Conservation (phyloP, 805 yeast species). For the Yarrowia sp. region DNA sequence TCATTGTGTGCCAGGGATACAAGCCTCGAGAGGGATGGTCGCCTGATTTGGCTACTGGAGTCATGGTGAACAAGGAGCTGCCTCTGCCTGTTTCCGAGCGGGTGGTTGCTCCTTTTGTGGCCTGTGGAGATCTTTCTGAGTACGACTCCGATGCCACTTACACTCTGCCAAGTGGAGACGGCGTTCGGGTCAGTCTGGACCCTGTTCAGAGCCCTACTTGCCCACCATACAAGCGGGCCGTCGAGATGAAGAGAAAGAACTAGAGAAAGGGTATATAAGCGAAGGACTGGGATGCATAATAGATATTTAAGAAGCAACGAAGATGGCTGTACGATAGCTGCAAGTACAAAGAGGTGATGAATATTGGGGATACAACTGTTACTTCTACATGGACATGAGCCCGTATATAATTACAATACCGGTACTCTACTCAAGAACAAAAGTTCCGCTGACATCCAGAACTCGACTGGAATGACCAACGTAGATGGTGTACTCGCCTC, state of each 20-base stretch:
- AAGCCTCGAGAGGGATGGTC: slow-evolving; percentile 84
- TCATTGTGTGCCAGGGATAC: slow-evolving; percentile 89
- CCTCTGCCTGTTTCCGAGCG: slow-evolving; percentile 61
- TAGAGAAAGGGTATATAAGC: slow-evolving; percentile 2
- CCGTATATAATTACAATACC: too few species aligned
- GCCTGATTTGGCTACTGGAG: slow-evolving; percentile 53
- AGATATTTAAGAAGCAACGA: too few species aligned
- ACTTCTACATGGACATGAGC: too few species aligned
- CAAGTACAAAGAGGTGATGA: too few species aligned
- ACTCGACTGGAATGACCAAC: slow-evolving; percentile 7
- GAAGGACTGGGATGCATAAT: slow-evolving; percentile 15
- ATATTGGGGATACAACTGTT: too few species aligned
- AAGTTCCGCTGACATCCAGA: background rate
- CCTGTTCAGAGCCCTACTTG: slow-evolving; percentile 97
- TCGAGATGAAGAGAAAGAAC: slow-evolving; percentile 58
- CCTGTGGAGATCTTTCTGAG: slow-evolving; percentile 90
- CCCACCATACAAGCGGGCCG: slow-evolving; percentile 93
- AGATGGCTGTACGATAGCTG: too few species aligned
- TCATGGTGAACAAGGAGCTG: slow-evolving; percentile 53
- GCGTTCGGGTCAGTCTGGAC: slow-evolving; percentile 62
- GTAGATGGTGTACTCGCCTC: background rate
- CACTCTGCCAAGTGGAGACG: slow-evolving; percentile 53
- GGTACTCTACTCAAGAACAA: background rate
- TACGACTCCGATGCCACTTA: slow-evolving; percentile 97
- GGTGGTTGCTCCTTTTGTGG: slow-evolving; percentile 85